Conservation (phyloP, 2,329 filamentous ascomycete species). For the Monosporascus sp. region DNA sequence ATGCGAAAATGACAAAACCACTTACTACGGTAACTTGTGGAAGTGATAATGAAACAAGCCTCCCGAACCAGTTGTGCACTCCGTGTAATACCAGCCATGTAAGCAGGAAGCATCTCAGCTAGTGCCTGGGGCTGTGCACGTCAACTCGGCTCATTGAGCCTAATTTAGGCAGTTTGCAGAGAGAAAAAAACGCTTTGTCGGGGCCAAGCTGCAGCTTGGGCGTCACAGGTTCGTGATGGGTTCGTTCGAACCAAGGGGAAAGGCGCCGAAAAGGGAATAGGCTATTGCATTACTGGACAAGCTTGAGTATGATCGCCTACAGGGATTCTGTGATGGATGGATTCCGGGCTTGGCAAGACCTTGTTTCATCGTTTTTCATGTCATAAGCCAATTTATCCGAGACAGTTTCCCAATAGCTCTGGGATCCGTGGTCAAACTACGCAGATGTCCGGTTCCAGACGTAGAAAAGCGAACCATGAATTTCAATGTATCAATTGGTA, state of each 20-base stretch:
- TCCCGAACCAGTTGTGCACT: neutral
- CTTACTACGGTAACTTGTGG: neutral
- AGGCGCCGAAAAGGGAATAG: conserved; percentile 8
- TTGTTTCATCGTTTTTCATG: conserved; percentile 17
- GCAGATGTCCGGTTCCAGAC: neutral
- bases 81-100: neutral
- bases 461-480: too few species aligned
- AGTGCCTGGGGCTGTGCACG: neutral
- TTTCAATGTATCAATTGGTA: too few species aligned
- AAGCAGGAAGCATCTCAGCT: neutral
- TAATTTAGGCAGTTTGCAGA: neutral
- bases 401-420: conserved; percentile 5
- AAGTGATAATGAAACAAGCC: neutral
- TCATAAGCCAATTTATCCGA: conserved; percentile 9
- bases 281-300: conserved; percentile 3
- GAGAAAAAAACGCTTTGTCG: neutral
- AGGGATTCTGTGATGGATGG: conserved; percentile 13
- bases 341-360: neutral
- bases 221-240: neutral
- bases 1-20: too few species aligned
- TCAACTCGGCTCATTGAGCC: neutral
- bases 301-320: conserved; percentile 21
- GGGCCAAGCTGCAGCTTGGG: neutral
- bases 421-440: neutral
- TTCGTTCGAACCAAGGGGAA: neutral